Evolutionary conservation across 1,284 basidiomycete genomes (phyloP), one percentile per base, ranked within the genome.

Genomic region (Apiotrichum gracile): DNA sequence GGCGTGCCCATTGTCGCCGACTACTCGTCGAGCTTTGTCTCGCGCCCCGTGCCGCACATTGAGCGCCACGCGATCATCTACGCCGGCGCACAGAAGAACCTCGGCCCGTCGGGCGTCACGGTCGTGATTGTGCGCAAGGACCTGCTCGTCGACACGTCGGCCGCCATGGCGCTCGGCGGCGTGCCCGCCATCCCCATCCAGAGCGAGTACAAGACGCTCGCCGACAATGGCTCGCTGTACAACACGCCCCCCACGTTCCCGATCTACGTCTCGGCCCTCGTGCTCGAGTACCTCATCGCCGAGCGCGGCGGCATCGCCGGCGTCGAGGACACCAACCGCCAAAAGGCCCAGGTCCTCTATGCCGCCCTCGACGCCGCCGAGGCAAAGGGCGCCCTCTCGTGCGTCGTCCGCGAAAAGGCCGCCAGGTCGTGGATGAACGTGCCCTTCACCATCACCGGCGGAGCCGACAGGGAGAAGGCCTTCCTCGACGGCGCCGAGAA

Each of bases 41-140:
- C 89, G 40, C 83, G 93, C n/a, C 87, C 87, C 34, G 96, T 99
- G 68, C 86, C 87, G 5, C 82, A 84, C 61, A 81, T 97, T 45
- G 85, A 85, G 38, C 86, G 88, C 69, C 90, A 96, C 72, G 91
- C 90, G 5, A 80, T 98, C 68, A 87, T 99, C 67, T 98, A 88
- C 72, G 97, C 94, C 13, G 96, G 96, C 38, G 96, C 89, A n/a
- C 96, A 99, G 76, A 99, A 99, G 81, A 99, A 99, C 73, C 80
- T 98, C 47, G 96, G 94, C 5, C 96, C 96, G 1, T 86, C 93
- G 0, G 96, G 96, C 4, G 79, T 96, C 24, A 94, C 92, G 5
- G 83, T 98, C 67, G 79, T 94, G 59, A 94, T 99, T 72, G 90
- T 97, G 19, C 84, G 90, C 31, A 84, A 93, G 61, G 91, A 96